Conservation (phyloP, 306 rosid genomes). For the Neltuma alba region DNA sequence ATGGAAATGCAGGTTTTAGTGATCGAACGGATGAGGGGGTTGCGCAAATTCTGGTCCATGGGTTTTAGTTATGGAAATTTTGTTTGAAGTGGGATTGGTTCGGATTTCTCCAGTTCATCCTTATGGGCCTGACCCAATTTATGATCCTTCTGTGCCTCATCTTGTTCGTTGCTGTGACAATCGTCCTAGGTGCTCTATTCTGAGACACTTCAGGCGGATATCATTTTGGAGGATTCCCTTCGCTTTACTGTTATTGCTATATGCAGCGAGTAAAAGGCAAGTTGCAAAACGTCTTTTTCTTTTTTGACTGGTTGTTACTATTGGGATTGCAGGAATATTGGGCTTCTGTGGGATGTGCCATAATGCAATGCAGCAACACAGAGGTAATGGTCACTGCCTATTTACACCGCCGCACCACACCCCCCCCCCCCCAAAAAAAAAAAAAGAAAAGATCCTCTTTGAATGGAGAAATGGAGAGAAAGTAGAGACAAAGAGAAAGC, state of each 20-base stretch:
- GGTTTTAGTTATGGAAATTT: background rate
- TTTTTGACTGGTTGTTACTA: background rate
- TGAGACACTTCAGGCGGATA: background rate
- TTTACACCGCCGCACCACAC: too few relatives aligned
- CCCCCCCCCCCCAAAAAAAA: too few relatives aligned
- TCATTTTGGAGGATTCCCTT: background rate
- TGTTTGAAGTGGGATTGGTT: background rate
- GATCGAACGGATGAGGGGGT: background rate
- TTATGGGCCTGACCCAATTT: background rate
- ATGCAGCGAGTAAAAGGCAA: background rate
- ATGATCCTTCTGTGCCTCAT: background rate
- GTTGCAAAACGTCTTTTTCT: background rate
- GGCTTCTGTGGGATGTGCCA: slow-evolving; percentile 97
- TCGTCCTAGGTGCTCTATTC: background rate
- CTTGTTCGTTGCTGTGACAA: background rate
- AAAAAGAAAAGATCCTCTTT: too few relatives aligned
- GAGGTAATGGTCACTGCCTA: slow-evolving; percentile 54
- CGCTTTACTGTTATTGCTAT: background rate
- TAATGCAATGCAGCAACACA: slow-evolving; percentile 98
- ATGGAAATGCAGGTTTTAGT: background rate
- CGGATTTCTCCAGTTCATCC: background rate
- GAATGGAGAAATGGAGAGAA: too few relatives aligned
- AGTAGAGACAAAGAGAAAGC: too few relatives aligned
- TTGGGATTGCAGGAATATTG: slow-evolving; percentile 77
- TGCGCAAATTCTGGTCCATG: background rate